A percentile compares a stretch with the other conserved stretches of the same genome.
phyloP scores from a whole-genome alignment of 176 grass and related monocot species.

The Microstegium vimineum region DNA sequence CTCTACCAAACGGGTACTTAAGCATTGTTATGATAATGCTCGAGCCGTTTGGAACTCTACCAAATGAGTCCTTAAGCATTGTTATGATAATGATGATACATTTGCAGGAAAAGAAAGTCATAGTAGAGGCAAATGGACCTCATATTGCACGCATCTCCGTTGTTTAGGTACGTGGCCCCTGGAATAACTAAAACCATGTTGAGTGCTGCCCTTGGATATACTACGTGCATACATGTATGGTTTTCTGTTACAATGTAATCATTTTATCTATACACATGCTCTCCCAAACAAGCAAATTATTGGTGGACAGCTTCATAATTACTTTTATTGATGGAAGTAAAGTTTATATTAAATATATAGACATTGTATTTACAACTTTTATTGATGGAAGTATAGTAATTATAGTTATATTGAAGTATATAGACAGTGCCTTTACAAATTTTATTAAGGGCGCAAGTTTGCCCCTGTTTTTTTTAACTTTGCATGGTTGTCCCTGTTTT shows the following conservation, averaged over 20 bases:
- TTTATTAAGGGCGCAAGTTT: too few relatives aligned
- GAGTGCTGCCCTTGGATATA: constrained; percentile 22
- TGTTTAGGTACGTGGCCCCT: constrained; percentile 71
- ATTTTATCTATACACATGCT: not conserved
- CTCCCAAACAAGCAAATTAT: not conserved
- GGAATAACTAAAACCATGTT: not conserved
- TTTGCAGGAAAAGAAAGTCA: constrained; percentile 91
- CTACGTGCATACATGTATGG: not conserved
- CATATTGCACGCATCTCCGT: constrained; percentile 77
- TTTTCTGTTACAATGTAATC: not conserved
- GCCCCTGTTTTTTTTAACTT: too few relatives aligned
- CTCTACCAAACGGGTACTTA: too few relatives aligned
- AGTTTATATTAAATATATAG: not conserved
- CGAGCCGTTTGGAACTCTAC: too few relatives aligned
- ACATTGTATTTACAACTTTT: not conserved
- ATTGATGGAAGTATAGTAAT: not conserved
- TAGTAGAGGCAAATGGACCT: constrained; percentile 81
- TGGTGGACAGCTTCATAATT: not conserved
- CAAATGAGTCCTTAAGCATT: too few relatives aligned
- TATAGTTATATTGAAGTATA: not conserved
- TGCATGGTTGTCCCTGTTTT: too few relatives aligned
- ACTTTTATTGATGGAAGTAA: not conserved
- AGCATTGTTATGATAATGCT: too few relatives aligned
- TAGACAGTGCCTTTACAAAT: not conserved
- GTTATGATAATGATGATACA: not conserved